Conservation (phyloP, 768 basidiomycete genomes). For the Sistotremastrum suecicum region DNA sequence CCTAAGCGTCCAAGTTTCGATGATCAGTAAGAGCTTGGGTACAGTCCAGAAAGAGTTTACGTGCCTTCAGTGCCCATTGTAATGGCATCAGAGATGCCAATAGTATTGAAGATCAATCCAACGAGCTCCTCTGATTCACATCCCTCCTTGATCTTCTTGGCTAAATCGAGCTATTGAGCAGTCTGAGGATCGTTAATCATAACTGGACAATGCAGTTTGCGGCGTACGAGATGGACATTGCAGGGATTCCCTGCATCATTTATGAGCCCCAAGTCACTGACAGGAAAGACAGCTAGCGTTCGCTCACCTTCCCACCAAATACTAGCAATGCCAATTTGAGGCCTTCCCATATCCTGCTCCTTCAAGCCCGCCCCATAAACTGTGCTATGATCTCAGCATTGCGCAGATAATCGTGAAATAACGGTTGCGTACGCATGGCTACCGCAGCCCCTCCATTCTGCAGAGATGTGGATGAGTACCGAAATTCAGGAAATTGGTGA, state of each 20-base stretch:
- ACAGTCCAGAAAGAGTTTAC: constrained; percentile 8
- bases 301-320: constrained; percentile 85
- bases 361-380: constrained; percentile 70
- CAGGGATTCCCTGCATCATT: constrained; percentile 59
- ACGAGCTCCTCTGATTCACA: constrained; percentile 71
- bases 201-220: background rate
- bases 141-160: constrained; percentile 66
- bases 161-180: constrained; percentile 56
- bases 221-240: constrained; percentile 61
- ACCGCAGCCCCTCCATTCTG: constrained; percentile 51
- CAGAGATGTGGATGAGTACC: constrained; percentile 1
- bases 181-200: constrained; percentile 1
- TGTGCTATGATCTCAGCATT: constrained; percentile 12
- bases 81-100: constrained; percentile 79
- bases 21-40: background rate
- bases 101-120: constrained; percentile 73
- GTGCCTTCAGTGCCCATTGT: constrained; percentile 82
- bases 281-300: constrained; percentile 3
- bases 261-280: background rate
- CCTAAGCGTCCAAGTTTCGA: constrained; percentile 26
- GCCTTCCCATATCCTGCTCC: constrained; percentile 72
- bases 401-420: background rate
- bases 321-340: constrained; percentile 83
- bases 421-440: constrained; percentile 56
- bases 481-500: background rate